These are phyloP conservation scores for Ophiostoma ulmi DNA, from an alignment of 2,329 filamentous ascomycete species.

Conservation along the genomic window DNA sequence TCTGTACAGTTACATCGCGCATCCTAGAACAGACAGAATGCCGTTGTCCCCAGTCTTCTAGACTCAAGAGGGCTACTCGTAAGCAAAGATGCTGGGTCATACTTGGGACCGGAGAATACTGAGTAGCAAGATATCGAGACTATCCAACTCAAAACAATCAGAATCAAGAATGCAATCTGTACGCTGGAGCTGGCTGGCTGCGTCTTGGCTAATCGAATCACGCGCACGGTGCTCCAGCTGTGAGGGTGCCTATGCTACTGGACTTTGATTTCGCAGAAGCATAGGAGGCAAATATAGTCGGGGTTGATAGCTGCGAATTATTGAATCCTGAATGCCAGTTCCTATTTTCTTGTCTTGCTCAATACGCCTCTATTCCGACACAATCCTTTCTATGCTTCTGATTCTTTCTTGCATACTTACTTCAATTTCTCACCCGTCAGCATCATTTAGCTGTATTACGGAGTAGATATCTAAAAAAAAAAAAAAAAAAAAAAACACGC, in stretches of 20 bases:
- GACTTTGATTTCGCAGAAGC: not conserved
- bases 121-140: not conserved
- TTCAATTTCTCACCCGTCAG: not conserved
- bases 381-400: no score
- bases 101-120: slow-evolving; percentile 2
- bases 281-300: no score
- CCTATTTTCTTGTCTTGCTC: no score
- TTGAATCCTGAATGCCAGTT: no score
- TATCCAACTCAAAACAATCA: no score
- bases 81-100: not conserved
- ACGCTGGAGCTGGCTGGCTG: not conserved
- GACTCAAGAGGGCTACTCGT: not conserved
- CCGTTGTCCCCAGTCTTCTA: slow-evolving; percentile 1
- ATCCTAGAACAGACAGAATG: slow-evolving; percentile 18
- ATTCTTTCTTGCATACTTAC: not conserved
- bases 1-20: slow-evolving; percentile 17
- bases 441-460: not conserved
- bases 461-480: not conserved
- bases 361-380: no score
- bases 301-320: no score
- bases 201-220: not conserved
- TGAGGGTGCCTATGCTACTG: not conserved
- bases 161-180: not conserved
- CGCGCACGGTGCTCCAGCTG: not conserved
- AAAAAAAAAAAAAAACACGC: not conserved